Base-by-base conservation (phyloP, 352 stramenopile species). In the Globisporangium nunn region DNA sequence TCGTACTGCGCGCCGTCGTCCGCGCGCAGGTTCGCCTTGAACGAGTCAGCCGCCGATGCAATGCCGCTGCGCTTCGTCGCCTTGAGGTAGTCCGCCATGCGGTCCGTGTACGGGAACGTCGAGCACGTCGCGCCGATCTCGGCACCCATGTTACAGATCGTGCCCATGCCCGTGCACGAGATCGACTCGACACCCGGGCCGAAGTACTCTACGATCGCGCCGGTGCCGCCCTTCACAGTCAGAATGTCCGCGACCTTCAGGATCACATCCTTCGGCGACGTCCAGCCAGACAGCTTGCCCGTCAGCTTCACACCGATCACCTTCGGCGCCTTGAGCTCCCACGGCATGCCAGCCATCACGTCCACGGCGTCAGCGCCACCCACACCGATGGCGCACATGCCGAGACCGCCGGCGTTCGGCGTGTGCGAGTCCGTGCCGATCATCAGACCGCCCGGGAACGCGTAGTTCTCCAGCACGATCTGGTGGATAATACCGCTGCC, bases 131-230 rank as follows among this genome's bases (percentile, higher is more conserved):
- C 91, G 50, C 91, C 91, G 58, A 97, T 97, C 66, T 97, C 91
- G 28, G 91, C 91, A 75, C 91, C 91, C 91, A 97, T 97, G 82
- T 97, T 97, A 88, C 86, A 96, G 70, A 97, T 97, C 67, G 91
- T 97, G 59, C 85, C 91, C 87, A 96, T 96, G 66, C 88, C 91
- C 65, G 91, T 97, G 82, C 88, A 97, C 62, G 87, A 96, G 61
- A 97, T 96, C 54, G 84, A 95, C 54, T 97, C 88, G 4, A 96
- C 86, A 69, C 91, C 91, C n/a, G 80, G 77, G 47, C 91, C 91
- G 50, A 96, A 96, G 82, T 97, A 97, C 72, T 97, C 91, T 8
- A 97, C 86, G 62, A 97, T 97, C 57, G 88, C 88, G 61, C 88
- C 88, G 59, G 91, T 97, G 63, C 91, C 91, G 44, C 91, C 91